Base-by-base conservation (phyloP, 495 filamentous ascomycete species). In the Trichoderma erinaceum region DNA sequence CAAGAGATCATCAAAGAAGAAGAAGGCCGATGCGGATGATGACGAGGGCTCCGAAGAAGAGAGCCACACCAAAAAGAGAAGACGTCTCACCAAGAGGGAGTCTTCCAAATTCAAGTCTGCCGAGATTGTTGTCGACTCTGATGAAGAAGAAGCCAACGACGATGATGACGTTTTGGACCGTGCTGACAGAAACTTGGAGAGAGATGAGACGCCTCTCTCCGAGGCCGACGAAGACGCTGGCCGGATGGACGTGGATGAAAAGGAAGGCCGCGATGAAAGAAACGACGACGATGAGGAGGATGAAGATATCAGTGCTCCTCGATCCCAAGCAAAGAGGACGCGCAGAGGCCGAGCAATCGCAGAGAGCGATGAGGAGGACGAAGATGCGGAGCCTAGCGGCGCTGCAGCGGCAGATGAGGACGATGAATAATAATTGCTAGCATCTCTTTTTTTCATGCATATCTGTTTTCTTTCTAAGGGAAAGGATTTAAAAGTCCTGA, bases 71-170 rank as follows among this genome's bases (percentile, higher is more conserved):
- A 90, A 89, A 81, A 86, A 82, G 77, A 76, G 86, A 71, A 84
- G 85, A 70, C 82, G 88, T 44, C 84, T 84, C 6, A 86, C 85
- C 71, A 83, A 85, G 70, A 83, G 83, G 69, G 78, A 81, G 41
- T 71, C 70, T 21, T 75, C 70, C 58, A 93, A 93, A 73, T 95
- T 84, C 77, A 96, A 96, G 83, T 90, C 87, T 66, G 87, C 81
- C 46, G 92, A 96, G 76, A 84, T 90, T 68, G 87, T 96, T 35
- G 88, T 90, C 44, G 90, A 93, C 66, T 90, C 88, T 67, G 85
- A 83, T 38, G 85, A 52, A 11, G 35, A 79, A 16, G 79, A 76
- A 35, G 25, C 27, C 56, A 35, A 61, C 12, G 78, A 82, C 3
- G 75, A 72, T 10, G 81, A 78, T 11, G 78, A 80, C 63, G 82